Evolutionary conservation across 306 rosid genomes (phyloP), one percentile per base, ranked within the genome.

Genomic region (Clitoria ternatea): DNA sequence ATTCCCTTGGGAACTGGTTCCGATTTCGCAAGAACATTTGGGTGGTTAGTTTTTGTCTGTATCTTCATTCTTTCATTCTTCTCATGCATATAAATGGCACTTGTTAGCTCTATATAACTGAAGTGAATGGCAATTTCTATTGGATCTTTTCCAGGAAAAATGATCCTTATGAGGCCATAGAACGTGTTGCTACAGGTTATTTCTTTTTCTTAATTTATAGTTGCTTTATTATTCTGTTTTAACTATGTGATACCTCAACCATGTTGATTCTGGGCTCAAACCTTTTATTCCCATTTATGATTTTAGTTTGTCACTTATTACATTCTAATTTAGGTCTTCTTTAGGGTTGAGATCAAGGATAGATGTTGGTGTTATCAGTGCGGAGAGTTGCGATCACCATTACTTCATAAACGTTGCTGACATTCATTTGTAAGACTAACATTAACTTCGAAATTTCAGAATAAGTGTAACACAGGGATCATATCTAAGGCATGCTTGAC

Each of bases 1-100:
- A 91, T 94, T 47, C 99, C 99, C 65, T 71, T 94, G 52, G 99
- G 99, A 43, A 94, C 99, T 36, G 99, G 97, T 49, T 91, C 97
- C 6, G 99, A 94, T 72, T 94, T 94, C 70, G 95, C 97, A 45
- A 80, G 92, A 82, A 79, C 97, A 69, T 90, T 89, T 75, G 88
- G 90, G 54, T 91, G 99, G 99, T 94, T 60, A 37, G 70, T 66
- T 67, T 72, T 42, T 45, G 48, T 45, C 19, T 66, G 27, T 54
- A 22, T 44, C 62, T 36, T 82, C 48, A 22, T 61, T 42, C 40
- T 32, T 66, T 76, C 36, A 19, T 19, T 22, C 68, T 47, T 57
- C 17, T 74, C 32, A 22, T 48, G 11, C 32, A 22, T 48, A 11
- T 48, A 47, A 29, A 10, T 42, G 53, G 7, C n/a, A 61, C 27